Percentiles rank a stretch among this genome's conserved stretches.
Conservation (phyloP, 192 early-diverging fungal species). For the Hyaloraphidium curvatum region DNA sequence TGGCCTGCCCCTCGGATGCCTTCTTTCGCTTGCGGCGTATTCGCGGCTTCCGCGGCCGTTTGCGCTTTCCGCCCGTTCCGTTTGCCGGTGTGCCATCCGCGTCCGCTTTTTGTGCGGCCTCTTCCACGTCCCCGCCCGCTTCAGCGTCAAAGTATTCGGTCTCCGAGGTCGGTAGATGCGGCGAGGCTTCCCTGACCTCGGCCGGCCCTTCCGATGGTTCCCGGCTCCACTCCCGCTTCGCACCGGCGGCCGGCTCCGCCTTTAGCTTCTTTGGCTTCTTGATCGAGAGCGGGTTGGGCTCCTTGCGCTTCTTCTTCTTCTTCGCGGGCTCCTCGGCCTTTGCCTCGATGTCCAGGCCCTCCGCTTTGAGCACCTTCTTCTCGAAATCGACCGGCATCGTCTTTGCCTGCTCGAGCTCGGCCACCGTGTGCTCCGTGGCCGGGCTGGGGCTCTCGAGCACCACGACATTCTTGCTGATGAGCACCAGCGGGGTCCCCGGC, state of each 20-base stretch:
- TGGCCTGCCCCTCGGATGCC: no score
- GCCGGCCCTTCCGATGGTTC: no score
- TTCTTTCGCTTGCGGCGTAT: no score
- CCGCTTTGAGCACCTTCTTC: slow-evolving; percentile 20
- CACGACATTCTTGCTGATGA: slow-evolving; percentile 53
- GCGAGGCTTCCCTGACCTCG: no score
- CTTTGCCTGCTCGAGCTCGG: slow-evolving; percentile 29
- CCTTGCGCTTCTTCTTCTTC: slow-evolving; percentile 50
- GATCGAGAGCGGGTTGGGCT: slow-evolving; percentile 68
- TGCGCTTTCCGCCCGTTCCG: no score
- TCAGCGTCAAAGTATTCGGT: no score
- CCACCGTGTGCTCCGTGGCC: slow-evolving; percentile 14
- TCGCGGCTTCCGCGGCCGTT: no score
- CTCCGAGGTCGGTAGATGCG: no score
- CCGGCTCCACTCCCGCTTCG: not conserved
- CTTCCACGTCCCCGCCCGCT: no score
- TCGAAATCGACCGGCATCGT: slow-evolving; percentile 32
- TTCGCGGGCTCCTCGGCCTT: slow-evolving; percentile 6
- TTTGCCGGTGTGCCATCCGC: no score
- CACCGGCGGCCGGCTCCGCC: not conserved
- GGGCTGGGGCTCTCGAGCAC: slow-evolving; percentile 59
- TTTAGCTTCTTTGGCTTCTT: slow-evolving; percentile 36
- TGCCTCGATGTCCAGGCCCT: slow-evolving; percentile 13
- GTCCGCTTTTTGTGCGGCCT: no score
- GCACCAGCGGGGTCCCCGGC: slow-evolving; percentile 71